Base-by-base conservation (phyloP, 148 eudicot genomes). In the Arbutus unedo region DNA sequence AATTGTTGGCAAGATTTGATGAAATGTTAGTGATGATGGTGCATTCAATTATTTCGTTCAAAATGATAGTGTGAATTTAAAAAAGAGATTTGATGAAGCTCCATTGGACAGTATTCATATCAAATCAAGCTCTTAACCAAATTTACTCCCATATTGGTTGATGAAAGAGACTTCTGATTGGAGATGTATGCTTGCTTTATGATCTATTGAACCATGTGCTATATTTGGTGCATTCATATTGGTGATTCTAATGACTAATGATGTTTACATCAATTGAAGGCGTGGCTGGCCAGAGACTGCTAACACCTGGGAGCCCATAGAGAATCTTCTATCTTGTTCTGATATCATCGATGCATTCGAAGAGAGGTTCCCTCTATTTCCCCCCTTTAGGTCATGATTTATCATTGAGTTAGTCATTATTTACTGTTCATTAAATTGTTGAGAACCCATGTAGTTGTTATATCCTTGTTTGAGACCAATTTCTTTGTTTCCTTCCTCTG, bases 231-330 rank as follows among this genome's bases (percentile, higher is more conserved):
- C 31, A 31, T 77, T 53, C 41, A 41, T 9, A 25, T 25, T 41
- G 45, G 54, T 18, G 64, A 31, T 55, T 41, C 68, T 78, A 57
- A 78, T 78, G 23, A 57, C 45, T 77, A 78, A 8, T 31, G 6
- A 41, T 83, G 9, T 55, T 59, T 68, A 25, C 25, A 62, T 54
- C 19, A 43, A 5, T 68, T 83, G 57, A 80, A 97, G 99, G 99
- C 99, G 99, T 79, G 99, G 93, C 75, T 97, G 99, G 99, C 95
- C 97, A 8, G 99, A 97, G 88, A 89, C 94, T 14, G 91, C 92
- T 0, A 97, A 97, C 87, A 97, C 99, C 2, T 94, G 99, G 99
- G 99, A 97, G 86, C 99, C 99, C 10, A 62, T 91, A 48, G 97
- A 90, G 84, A 97, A 97, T 88, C 91, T 97, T 79, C 79, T 79